These are phyloP conservation scores for Botrytis aclada DNA, from an alignment of 2,329 filamentous ascomycete genomes.

Conservation along the genomic window DNA sequence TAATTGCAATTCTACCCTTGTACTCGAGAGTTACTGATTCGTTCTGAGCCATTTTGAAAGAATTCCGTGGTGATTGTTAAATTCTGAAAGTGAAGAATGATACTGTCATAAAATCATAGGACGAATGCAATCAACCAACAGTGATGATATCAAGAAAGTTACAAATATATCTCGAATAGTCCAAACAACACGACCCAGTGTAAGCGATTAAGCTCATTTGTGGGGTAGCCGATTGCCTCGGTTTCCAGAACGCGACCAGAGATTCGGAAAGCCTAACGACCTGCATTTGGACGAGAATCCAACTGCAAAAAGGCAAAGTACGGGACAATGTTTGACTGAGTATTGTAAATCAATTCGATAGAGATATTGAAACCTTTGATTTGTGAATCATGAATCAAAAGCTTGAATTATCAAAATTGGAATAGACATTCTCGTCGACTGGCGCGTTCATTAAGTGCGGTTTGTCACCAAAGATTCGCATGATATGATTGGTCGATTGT, in stretches of 20 bases:
- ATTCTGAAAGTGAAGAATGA: background rate
- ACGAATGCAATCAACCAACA: background rate
- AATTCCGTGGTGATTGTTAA: background rate
- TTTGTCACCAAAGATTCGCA: background rate
- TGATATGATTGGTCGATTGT: slow-evolving; percentile 11
- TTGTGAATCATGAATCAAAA: background rate
- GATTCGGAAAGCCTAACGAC: background rate
- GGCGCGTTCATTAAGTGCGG: background rate
- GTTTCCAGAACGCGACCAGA: background rate
- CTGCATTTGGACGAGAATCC: background rate
- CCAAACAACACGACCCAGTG: background rate
- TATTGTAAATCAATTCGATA: background rate
- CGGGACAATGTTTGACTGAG: background rate
- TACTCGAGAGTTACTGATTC: slow-evolving; percentile 49
- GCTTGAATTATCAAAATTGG: background rate
- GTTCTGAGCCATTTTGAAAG: slow-evolving; percentile 25
- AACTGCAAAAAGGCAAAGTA: background rate
- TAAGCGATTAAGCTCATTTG: background rate
- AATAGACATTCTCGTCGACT: background rate
- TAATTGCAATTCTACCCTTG: slow-evolving; percentile 69
- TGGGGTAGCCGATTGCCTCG: slow-evolving; percentile 9
- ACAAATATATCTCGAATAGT: background rate
- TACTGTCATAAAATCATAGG: background rate
- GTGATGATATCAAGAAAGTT: background rate
- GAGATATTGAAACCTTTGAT: background rate